Percentiles rank a stretch among this genome's conserved stretches.
phyloP scores from a whole-genome alignment of 2,329 filamentous ascomycete species.

The Colletotrichum sp. region DNA sequence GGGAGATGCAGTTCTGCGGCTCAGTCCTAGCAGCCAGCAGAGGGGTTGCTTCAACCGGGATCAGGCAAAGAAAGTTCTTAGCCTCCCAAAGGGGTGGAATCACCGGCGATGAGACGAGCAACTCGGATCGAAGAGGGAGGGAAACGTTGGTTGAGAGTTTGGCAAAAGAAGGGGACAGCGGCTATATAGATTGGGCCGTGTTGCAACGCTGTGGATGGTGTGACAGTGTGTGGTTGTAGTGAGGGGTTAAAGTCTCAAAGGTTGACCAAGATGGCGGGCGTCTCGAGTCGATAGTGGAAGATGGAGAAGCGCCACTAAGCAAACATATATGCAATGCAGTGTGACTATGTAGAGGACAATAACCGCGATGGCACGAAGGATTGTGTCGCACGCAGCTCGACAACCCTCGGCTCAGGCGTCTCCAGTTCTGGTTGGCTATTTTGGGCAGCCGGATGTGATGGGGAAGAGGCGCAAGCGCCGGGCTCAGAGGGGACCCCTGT shows the following conservation, averaged over 20 bases:
- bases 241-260: background rate
- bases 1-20: background rate
- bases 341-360: constrained; percentile 21
- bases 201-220: background rate
- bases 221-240: background rate
- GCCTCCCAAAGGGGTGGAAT: constrained; percentile 19
- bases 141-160: background rate
- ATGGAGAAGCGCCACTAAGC: constrained; percentile 12
- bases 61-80: constrained; percentile 25
- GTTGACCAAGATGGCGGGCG: background rate
- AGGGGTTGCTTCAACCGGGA: constrained; percentile 25
- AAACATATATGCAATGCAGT: constrained; percentile 23
- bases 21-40: constrained; percentile 26
- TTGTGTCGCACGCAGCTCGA: constrained; percentile 14
- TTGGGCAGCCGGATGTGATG: constrained; percentile 32
- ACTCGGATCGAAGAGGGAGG: background rate
- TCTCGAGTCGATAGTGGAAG: background rate
- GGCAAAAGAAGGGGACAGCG: background rate
- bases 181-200: constrained; percentile 19
- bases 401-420: constrained; percentile 26
- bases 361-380: constrained; percentile 23
- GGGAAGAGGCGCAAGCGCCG: constrained; percentile 42
- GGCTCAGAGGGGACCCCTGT: constrained; percentile 25
- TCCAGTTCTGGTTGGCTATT: constrained; percentile 40
- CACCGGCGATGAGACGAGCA: background rate